Conservation (phyloP, 352 stramenopile species). For the Halophytophthora polymorphica region DNA sequence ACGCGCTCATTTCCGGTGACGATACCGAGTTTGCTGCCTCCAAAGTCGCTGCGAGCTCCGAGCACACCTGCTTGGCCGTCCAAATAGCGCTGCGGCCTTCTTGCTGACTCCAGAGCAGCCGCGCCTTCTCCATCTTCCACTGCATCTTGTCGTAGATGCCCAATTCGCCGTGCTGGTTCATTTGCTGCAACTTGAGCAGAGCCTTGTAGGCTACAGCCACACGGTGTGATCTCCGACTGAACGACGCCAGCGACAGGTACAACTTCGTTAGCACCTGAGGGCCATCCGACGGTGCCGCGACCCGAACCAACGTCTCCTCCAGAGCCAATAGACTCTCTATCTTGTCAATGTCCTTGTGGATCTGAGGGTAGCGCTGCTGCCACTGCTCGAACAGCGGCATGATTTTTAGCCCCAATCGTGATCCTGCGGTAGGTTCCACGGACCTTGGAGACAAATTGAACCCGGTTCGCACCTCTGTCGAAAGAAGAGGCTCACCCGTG, state of each 20-base stretch:
- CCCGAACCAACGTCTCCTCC: constrained; percentile 55
- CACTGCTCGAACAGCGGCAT: constrained; percentile 40
- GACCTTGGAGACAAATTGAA: constrained; percentile 10
- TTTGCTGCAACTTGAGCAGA: constrained; percentile 57
- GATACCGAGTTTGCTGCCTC: constrained; percentile 14
- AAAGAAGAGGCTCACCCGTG: not conserved
- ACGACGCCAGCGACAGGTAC: constrained; percentile 49
- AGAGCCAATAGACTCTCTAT: constrained; percentile 57
- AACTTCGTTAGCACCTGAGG: constrained; percentile 38
- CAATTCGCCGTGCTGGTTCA: constrained; percentile 34
- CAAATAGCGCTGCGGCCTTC: constrained; percentile 74
- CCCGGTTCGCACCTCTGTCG: constrained; percentile 6
- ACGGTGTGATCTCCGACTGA: constrained; percentile 63
- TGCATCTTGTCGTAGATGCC: constrained; percentile 39
- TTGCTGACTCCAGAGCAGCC: constrained; percentile 73
- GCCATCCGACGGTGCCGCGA: constrained; percentile 24
- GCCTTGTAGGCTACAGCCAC: constrained; percentile 66
- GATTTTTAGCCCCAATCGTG: constrained; percentile 4
- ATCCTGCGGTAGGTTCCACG: not conserved
- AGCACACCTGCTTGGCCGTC: constrained; percentile 54
- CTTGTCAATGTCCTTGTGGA: constrained; percentile 54
- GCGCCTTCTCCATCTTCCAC: constrained; percentile 77
- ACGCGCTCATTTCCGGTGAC: constrained; percentile 8
- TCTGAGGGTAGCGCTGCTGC: constrained; percentile 35
- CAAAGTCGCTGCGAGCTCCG: constrained; percentile 34